Evolutionary conservation across 768 basidiomycete species (phyloP).

Genomic region (Floccularia luteovirens): DNA sequence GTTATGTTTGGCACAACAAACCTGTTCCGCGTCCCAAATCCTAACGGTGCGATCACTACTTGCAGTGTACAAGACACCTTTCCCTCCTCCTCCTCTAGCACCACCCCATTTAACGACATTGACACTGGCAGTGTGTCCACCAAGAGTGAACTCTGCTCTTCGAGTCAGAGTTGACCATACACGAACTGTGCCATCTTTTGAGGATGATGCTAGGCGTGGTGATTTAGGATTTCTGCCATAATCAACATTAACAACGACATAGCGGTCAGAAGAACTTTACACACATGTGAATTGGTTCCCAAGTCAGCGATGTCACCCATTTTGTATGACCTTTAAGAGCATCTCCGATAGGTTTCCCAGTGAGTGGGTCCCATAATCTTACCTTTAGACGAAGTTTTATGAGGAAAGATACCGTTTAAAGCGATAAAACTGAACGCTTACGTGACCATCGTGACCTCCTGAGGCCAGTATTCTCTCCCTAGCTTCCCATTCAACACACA

Average conservation of each 20-base stretch:
- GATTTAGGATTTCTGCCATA: constrained; percentile 58
- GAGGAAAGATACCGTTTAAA: constrained; percentile 1
- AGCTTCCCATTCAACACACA: constrained; percentile 97
- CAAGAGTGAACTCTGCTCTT: constrained; percentile 73
- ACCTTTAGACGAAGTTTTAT: constrained; percentile 30
- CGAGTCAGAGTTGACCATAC: constrained; percentile 81
- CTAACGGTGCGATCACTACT: constrained; percentile 91
- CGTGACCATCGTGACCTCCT: constrained; percentile 91
- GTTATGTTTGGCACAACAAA: constrained; percentile 19
- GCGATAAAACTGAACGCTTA: constrained; percentile 22
- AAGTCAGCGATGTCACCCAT: constrained; percentile 92
- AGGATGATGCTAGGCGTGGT: constrained; percentile 89
- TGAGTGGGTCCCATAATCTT: constrained; percentile 89
- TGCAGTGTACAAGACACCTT: constrained; percentile 87
- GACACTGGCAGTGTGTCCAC: constrained; percentile 90
- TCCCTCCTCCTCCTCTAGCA: constrained; percentile 52
- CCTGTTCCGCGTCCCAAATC: constrained; percentile 84
- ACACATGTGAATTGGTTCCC: constrained; percentile 94
- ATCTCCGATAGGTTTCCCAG: constrained; percentile 83
- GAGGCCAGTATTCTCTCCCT: constrained; percentile 87
- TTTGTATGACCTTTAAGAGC: constrained; percentile 91
- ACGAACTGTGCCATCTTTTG: constrained; percentile 94
- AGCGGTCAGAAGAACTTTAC: constrained; percentile 14
- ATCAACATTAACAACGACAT: constrained; percentile 3
- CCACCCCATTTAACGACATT: constrained; percentile 98